Conservation (phyloP, 2,329 filamentous ascomycete species). For the Ascochyta lentis region DNA sequence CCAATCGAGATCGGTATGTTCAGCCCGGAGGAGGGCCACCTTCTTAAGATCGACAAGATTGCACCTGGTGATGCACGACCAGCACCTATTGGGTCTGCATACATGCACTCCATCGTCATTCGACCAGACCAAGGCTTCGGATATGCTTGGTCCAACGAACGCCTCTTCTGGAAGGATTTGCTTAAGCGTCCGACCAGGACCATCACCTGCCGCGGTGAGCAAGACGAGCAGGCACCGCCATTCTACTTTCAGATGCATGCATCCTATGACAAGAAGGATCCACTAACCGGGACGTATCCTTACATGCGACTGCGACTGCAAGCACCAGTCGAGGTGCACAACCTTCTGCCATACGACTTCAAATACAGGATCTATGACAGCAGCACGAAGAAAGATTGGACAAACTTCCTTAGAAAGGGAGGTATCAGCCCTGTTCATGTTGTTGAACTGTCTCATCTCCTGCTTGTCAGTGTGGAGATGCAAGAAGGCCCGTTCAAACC, state of each 20-base stretch:
- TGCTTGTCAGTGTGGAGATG: conserved; percentile 93
- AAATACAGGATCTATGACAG: conserved; percentile 99
- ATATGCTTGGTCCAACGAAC: conserved; percentile 91
- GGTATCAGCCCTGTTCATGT: conserved; percentile 97
- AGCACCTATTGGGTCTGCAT: conserved; percentile 90
- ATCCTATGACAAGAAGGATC: conserved; percentile 81
- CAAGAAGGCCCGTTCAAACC: conserved; percentile 94
- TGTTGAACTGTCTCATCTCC: conserved; percentile 90
- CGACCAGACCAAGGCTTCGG: conserved; percentile 95
- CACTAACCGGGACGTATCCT: conserved; percentile 83
- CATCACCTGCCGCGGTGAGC: conserved; percentile 86
- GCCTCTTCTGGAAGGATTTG: conserved; percentile 90
- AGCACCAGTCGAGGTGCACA: conserved; percentile 92
- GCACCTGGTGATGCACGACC: conserved; percentile 88
- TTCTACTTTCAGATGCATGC: conserved; percentile 98
- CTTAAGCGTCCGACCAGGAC: conserved; percentile 84
- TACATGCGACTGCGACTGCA: conserved; percentile 94
- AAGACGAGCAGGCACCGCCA: conserved; percentile 74
- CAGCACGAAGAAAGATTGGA: conserved; percentile 98
- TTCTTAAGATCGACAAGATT: conserved; percentile 98
- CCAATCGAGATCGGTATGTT: conserved; percentile 93
- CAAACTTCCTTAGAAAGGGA: conserved; percentile 94
- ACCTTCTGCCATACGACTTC: conserved; percentile 95
- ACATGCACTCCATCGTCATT: conserved; percentile 84
- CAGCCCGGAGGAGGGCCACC: conserved; percentile 82